phyloP scores from a whole-genome alignment of 306 rosid species.

The Malus orientalis region DNA sequence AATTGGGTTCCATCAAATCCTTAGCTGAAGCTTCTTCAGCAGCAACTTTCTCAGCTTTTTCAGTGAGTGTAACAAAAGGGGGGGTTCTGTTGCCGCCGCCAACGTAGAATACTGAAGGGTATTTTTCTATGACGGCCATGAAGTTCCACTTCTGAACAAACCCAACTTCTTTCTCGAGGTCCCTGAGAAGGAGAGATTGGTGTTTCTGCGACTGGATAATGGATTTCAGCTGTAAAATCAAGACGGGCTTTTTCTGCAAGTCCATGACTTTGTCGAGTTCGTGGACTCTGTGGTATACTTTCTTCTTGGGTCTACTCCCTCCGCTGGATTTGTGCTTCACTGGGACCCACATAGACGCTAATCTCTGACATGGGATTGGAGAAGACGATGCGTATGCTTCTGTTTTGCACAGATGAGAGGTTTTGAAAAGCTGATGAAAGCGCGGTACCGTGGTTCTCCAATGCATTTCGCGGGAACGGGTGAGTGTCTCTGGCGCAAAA shows the following conservation, averaged over 20 bases:
- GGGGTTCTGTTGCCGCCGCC: constrained; percentile 38
- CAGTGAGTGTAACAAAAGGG: constrained; percentile 49
- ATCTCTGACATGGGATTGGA: background rate
- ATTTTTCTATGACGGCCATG: constrained; percentile 61
- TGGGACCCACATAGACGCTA: constrained; percentile 13
- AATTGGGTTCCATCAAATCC: constrained; percentile 57
- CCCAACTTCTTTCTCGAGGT: constrained; percentile 82
- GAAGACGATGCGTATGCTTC: background rate
- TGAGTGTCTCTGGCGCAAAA: background rate
- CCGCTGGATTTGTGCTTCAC: constrained; percentile 53
- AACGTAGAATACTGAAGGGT: constrained; percentile 62
- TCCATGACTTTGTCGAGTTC: constrained; percentile 75
- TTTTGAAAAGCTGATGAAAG: constrained; percentile 2
- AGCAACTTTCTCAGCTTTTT: constrained; percentile 45
- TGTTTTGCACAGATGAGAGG: background rate
- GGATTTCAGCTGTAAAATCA: constrained; percentile 54
- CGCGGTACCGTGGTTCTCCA: background rate
- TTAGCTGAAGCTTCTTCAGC: constrained; percentile 40
- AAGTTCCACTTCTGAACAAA: constrained; percentile 85
- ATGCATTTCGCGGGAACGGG: background rate
- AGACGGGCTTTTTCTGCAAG: constrained; percentile 63
- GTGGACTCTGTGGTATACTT: constrained; percentile 51
- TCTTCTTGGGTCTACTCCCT: constrained; percentile 74
- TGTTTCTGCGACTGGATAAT: constrained; percentile 54
- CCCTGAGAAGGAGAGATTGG: constrained; percentile 34